These are phyloP conservation scores for Xylariaceae sp. DNA, from an alignment of 2,329 filamentous ascomycete genomes.

Conservation along the genomic window DNA sequence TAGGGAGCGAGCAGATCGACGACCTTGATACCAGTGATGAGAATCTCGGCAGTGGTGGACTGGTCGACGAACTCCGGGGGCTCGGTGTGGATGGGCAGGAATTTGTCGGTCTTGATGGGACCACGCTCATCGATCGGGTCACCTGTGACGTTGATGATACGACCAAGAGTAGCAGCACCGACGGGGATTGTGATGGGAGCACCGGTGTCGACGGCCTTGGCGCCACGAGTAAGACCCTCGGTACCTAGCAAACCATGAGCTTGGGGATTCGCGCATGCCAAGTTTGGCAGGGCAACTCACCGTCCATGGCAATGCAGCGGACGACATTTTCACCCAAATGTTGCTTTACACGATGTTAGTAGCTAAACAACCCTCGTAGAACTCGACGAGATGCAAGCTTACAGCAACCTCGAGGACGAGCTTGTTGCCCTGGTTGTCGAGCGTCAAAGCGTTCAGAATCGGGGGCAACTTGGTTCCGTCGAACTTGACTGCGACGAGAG, in stretches of 20 bases:
- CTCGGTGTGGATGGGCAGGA: conserved; percentile 87
- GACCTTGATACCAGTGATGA: conserved; percentile 99
- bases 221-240: conserved; percentile 96
- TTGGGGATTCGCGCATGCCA: conserved; percentile 7
- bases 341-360: conserved; percentile 64
- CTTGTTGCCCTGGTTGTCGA: conserved; percentile 87
- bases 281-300: conserved; percentile 51
- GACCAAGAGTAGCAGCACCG: conserved; percentile 87
- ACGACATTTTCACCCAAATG: conserved; percentile 99
- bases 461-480: conserved; percentile 86
- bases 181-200: conserved; percentile 95
- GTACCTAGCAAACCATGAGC: conserved; percentile 63
- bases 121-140: conserved; percentile 99
- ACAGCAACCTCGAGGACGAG: conserved; percentile 95
- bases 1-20: conserved; percentile 98
- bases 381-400: conserved; percentile 42
- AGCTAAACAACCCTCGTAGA: conserved; percentile 26
- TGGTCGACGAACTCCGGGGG: conserved; percentile 90
- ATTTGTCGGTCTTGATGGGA: conserved; percentile 90
- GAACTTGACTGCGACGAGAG: conserved; percentile 77
- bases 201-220: conserved; percentile 81
- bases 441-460: conserved; percentile 96
- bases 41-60: conserved; percentile 92
- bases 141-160: conserved; percentile 99
- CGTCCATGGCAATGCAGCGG: conserved; percentile 99